Conservation (phyloP, 2,329 filamentous ascomycete genomes). For the Epicoccum sorghinum region DNA sequence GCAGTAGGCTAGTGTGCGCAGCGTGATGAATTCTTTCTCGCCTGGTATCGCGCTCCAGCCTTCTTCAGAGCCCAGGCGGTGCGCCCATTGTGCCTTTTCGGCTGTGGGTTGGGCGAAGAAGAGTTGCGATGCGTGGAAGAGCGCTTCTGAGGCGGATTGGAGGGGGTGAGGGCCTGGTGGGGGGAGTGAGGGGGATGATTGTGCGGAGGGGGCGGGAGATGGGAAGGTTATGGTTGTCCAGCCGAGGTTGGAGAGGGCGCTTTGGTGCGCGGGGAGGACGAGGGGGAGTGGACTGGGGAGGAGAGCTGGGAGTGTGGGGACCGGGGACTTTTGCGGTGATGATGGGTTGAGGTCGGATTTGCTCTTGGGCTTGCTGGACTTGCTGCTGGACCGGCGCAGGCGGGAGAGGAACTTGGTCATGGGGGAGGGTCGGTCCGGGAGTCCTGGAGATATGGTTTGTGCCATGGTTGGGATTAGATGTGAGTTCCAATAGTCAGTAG, state of each 20-base stretch:
- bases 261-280: conserved; percentile 42
- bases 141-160: conserved; percentile 34
- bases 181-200: not conserved
- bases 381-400: conserved; percentile 21
- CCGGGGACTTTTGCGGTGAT: not conserved
- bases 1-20: conserved; percentile 40
- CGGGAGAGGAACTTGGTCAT: conserved; percentile 39
- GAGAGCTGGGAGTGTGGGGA: conserved; percentile 31
- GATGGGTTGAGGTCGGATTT: too few species aligned
- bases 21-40: conserved; percentile 49
- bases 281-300: conserved; percentile 34
- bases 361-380: not conserved
- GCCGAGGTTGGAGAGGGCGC: conserved; percentile 37
- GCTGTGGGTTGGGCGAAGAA: conserved; percentile 39
- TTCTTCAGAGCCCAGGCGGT: conserved; percentile 44
- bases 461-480: conserved; percentile 23
- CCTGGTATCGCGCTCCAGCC: conserved; percentile 44
- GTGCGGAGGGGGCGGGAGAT: not conserved
- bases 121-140: conserved; percentile 38
- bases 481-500: too few species aligned
- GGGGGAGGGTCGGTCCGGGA: conserved; percentile 27
- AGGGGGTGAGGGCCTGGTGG: conserved; percentile 33
- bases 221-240: conserved; percentile 47
- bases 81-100: conserved; percentile 40
- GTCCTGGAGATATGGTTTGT: conserved; percentile 18